A percentile compares a stretch with the other conserved stretches of the same genome.
Evolutionary conservation across 2,329 filamentous ascomycete species (phyloP).

Genomic region (Claviceps sp.): DNA sequence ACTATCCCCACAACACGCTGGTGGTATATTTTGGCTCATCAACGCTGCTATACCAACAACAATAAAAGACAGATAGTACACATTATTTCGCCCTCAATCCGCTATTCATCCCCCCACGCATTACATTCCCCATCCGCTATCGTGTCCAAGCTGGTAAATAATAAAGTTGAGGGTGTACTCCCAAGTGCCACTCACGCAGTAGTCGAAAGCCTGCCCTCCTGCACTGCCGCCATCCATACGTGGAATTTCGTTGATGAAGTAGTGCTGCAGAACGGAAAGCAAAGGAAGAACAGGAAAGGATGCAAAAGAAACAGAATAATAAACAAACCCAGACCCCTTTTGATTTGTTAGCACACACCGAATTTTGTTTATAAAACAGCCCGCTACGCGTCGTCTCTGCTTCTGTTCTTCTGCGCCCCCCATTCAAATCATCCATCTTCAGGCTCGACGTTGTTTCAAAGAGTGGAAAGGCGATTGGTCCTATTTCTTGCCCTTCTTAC

Average conservation of each 20-base stretch:
- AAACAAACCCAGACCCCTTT: too few relatives aligned
- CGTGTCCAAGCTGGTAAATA: neutral
- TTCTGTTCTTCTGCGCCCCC: neutral
- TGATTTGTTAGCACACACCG: too few relatives aligned
- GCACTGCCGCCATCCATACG: too few relatives aligned
- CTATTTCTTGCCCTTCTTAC: slow-evolving; percentile 82
- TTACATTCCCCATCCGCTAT: neutral
- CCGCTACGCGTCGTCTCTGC: too few relatives aligned
- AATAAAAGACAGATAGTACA: neutral
- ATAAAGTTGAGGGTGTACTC: neutral
- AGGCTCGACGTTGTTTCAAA: slow-evolving; percentile 7
- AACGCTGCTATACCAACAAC: neutral
- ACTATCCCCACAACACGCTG: neutral
- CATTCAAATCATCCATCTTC: neutral
- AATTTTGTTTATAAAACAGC: too few relatives aligned
- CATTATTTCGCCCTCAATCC: neutral
- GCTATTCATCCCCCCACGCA: neutral
- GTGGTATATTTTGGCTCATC: neutral
- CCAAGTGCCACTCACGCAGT: too few relatives aligned
- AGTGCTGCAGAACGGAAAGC: neutral
- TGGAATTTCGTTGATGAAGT: too few relatives aligned
- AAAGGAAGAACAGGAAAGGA: neutral
- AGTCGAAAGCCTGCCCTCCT: too few relatives aligned
- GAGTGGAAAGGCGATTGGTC: slow-evolving; percentile 6
- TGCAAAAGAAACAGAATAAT: neutral